These are phyloP conservation scores for Ceratocystis albifundus DNA, from an alignment of 2,329 filamentous ascomycete genomes.

Conservation along the genomic window DNA sequence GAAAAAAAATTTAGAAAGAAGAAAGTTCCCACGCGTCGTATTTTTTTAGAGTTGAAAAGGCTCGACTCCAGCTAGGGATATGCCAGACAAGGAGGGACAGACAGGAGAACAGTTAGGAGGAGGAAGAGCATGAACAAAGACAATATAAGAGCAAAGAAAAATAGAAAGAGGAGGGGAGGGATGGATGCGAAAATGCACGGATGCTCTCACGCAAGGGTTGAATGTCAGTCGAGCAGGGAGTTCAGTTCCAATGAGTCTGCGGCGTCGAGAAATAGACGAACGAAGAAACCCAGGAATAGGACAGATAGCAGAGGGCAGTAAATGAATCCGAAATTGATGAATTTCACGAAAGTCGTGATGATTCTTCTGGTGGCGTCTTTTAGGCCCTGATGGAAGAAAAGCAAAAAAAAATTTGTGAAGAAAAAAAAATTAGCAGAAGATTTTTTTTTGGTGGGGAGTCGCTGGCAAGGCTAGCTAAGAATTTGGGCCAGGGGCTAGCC, in stretches of 20 bases:
- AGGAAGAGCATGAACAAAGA: slow-evolving; percentile 17
- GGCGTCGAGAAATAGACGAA: neutral
- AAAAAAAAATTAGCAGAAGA: neutral
- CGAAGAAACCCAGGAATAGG: neutral
- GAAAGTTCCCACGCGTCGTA: slow-evolving; percentile 19
- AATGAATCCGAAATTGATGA: slow-evolving; percentile 2
- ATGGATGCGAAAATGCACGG: slow-evolving; percentile 20
- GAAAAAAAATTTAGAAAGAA: slow-evolving; percentile 6
- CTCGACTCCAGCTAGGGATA: slow-evolving; percentile 8
- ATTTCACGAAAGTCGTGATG: neutral
- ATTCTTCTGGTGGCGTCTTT: neutral
- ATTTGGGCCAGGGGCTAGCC: neutral
- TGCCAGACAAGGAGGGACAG: slow-evolving; percentile 13
- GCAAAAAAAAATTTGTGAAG: neutral
- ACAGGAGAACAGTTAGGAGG: slow-evolving; percentile 10
- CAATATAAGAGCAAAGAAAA: slow-evolving; percentile 12
- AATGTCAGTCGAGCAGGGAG: slow-evolving; percentile 9
- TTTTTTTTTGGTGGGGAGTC: neutral
- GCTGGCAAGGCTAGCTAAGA: neutral
- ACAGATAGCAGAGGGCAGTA: neutral
- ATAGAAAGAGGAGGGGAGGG: slow-evolving; percentile 12
- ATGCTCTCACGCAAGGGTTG: slow-evolving; percentile 22
- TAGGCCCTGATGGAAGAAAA: neutral
- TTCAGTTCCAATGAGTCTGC: neutral
- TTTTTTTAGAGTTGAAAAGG: slow-evolving; percentile 13